Conservation (phyloP, 164 flowering plant genomes). For the Tetracentron sinense region DNA sequence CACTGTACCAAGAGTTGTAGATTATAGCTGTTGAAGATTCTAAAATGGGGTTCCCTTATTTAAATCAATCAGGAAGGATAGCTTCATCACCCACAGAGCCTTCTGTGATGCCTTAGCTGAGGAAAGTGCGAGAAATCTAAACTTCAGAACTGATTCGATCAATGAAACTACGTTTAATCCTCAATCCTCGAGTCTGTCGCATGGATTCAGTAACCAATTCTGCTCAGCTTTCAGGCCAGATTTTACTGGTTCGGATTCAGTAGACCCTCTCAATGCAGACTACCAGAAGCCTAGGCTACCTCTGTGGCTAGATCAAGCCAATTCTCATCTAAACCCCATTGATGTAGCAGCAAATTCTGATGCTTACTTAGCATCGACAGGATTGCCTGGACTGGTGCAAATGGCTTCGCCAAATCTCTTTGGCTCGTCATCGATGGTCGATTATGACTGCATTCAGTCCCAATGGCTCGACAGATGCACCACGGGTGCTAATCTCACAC, state of each 20-base stretch:
- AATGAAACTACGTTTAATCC: slow-evolving; percentile 5
- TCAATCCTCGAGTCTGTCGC: slow-evolving; percentile 5
- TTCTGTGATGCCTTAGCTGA: slow-evolving; percentile 70
- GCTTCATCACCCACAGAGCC: slow-evolving; percentile 76
- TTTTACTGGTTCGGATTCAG: not conserved
- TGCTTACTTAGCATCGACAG: slow-evolving; percentile 12
- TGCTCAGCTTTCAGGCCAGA: not conserved
- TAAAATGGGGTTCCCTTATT: slow-evolving; percentile 5
- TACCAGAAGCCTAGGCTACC: slow-evolving; percentile 31
- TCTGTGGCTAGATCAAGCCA: slow-evolving; percentile 41
- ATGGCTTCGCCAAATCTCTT: slow-evolving; percentile 25
- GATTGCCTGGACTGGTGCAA: slow-evolving; percentile 25
- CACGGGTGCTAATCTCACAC: slow-evolving; percentile 19
- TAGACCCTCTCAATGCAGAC: not conserved
- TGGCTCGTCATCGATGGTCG: slow-evolving; percentile 19
- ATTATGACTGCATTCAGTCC: slow-evolving; percentile 10
- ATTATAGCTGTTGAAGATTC: not conserved
- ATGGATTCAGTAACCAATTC: slow-evolving; percentile 12
- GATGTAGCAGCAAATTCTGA: slow-evolving; percentile 18
- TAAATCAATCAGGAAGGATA: slow-evolving; percentile 56
- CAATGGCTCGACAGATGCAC: too few species aligned
- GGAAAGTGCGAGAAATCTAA: slow-evolving; percentile 42
- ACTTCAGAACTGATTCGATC: slow-evolving; percentile 11
- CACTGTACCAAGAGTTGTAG: slow-evolving; percentile 2
- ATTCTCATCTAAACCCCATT: slow-evolving; percentile 27